Evolutionary conservation across 2,329 filamentous ascomycete genomes (phyloP), one percentile per base, ranked within the genome.

Genomic region (Colletotrichum trifolii): DNA sequence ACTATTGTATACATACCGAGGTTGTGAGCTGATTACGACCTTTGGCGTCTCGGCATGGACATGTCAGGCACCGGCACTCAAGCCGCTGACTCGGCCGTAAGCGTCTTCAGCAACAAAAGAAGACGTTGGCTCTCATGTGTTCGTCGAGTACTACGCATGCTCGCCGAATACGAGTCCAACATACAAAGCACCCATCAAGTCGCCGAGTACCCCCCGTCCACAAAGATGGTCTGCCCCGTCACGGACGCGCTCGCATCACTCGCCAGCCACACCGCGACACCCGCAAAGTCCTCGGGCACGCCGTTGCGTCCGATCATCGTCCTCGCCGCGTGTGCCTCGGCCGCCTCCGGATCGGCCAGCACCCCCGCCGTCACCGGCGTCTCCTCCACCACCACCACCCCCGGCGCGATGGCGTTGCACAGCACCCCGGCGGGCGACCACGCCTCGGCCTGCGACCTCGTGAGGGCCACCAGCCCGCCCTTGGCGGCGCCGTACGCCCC

Each of bases 181-280:
- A 40, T 10, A 40, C 38, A 9, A 40, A 40, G 25, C 25, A 12
- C 5, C 2, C 13, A 3, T 7, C 35, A 73, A 0, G 72, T 72
- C 1, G 73, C 74, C 1, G 76, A 77, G 47, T 76, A 77, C 0
- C 75, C 75, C 1, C 75, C 74, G 38, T 77, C 75, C 0, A 77
- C 74, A 66, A 77, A 77, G 1, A 77, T 67, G 0, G 70, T 73
- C 67, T 77, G 76, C 0, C 75, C 75, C 0, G 74, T 77, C 2
- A 77, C 72, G 0, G 74, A 69, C 8, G 69, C 70, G 15, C 74
- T 76, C 0, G 73, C 75, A 13, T 69, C 69, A 11, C 74, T 74
- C 0, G 75, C 74, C 40, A 77, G 11, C 39, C 71, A 77, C 2
- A 76, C 65, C 0, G 68, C 74, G 9, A 72, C 67, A 0, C 74